Conservation (phyloP, 768 basidiomycete genomes). For the Guyanaporus albipodus region DNA sequence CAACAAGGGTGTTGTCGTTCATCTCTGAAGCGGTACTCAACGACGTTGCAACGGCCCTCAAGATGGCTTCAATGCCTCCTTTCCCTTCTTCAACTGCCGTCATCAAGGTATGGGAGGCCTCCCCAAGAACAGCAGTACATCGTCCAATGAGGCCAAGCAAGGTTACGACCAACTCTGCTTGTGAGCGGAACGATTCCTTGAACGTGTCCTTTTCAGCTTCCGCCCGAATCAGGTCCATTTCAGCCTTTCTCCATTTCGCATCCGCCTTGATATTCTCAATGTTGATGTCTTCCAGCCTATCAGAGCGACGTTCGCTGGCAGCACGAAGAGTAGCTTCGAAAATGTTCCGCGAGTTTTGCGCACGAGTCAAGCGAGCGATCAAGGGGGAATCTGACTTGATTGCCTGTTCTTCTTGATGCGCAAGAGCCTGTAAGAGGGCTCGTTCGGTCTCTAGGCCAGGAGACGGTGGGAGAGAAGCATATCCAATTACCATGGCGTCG, state of each 20-base stretch:
- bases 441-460: constrained; percentile 71
- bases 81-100: constrained; percentile 35
- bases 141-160: constrained; percentile 80
- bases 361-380: constrained; percentile 56
- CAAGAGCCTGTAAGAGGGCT: constrained; percentile 61
- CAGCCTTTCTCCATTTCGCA: constrained; percentile 57
- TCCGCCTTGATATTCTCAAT: constrained; percentile 70
- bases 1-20: constrained; percentile 67
- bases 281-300: constrained; percentile 69
- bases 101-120: constrained; percentile 45
- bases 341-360: constrained; percentile 72
- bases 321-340: constrained; percentile 87
- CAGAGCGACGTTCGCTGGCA: constrained; percentile 72
- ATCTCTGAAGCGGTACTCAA: constrained; percentile 55
- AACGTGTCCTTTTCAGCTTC: constrained; percentile 64
- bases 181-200: constrained; percentile 55
- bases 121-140: constrained; percentile 68
- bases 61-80: constrained; percentile 37
- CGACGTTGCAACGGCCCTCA: constrained; percentile 47
- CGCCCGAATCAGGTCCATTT: constrained; percentile 66
- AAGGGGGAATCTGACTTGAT: constrained; percentile 57
- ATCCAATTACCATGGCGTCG: constrained; percentile 35
- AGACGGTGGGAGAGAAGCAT: constrained; percentile 38
- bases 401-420: constrained; percentile 65
- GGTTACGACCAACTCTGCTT: constrained; percentile 63